Percentiles rank a stretch among this genome's conserved stretches.
These are phyloP conservation scores for Cercospora sp. DNA, from an alignment of 2,329 filamentous ascomycete genomes.

Conservation along the genomic window DNA sequence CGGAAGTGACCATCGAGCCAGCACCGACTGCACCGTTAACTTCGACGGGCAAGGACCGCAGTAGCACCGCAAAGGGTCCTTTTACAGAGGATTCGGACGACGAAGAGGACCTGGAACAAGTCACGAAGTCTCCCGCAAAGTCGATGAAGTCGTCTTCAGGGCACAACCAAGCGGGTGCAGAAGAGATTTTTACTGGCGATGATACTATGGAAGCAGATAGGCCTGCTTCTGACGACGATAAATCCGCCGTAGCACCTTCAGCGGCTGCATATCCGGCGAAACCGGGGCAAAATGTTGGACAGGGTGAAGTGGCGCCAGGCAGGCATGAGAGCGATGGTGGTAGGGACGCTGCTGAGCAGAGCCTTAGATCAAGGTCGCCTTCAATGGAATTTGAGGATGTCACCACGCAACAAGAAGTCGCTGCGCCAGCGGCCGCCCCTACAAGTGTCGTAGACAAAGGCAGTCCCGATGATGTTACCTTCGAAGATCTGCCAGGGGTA, in stretches of 20 bases:
- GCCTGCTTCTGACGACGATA: background rate
- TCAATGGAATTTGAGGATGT: slow-evolving; percentile 23
- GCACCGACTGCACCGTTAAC: background rate
- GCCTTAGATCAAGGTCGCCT: slow-evolving; percentile 14
- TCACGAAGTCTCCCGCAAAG: background rate
- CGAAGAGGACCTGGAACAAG: background rate
- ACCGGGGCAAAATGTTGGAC: background rate
- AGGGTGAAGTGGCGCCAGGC: background rate
- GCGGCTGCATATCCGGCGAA: background rate
- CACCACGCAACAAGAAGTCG: background rate
- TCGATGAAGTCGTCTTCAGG: background rate
- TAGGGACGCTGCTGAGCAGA: too few species aligned
- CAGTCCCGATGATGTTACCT: slow-evolving; percentile 34
- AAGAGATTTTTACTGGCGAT: background rate
- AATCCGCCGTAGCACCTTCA: background rate
- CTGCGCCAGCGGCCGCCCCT: slow-evolving; percentile 7
- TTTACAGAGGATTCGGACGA: slow-evolving; percentile 7
- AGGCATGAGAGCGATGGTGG: too few species aligned
- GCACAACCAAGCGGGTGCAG: background rate
- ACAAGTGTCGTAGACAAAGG: slow-evolving; percentile 55
- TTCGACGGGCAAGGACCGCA: background rate
- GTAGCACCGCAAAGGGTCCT: background rate
- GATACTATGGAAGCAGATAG: background rate
- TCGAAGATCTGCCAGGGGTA: slow-evolving; percentile 17
- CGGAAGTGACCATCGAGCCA: background rate